phyloP scores from a whole-genome alignment of 148 eudicot species.

The Amaranthus cruentus region DNA sequence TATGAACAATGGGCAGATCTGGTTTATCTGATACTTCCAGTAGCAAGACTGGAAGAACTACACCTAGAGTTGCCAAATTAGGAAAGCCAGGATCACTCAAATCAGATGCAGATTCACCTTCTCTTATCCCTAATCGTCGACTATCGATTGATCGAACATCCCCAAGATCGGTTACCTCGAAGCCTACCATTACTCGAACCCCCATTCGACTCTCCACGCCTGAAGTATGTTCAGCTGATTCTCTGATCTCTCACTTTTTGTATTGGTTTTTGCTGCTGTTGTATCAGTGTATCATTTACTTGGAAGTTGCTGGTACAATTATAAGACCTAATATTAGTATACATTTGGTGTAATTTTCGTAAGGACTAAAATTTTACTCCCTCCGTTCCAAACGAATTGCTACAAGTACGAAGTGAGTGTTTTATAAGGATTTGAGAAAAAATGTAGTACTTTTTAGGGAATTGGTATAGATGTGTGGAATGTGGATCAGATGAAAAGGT shows the following conservation, averaged over 20 bases:
- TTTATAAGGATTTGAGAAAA: too few relatives aligned
- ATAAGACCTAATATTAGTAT: too few relatives aligned
- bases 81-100: slow-evolving; percentile 44
- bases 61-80: slow-evolving; percentile 53
- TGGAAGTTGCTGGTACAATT: background rate
- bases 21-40: slow-evolving; percentile 54
- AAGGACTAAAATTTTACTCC: too few relatives aligned
- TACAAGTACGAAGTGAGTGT: too few relatives aligned
- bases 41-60: slow-evolving; percentile 52
- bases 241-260: background rate
- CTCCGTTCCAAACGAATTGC: too few relatives aligned
- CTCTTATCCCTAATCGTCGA: slow-evolving; percentile 53
- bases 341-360: too few relatives aligned
- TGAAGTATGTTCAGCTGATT: slow-evolving; percentile 44
- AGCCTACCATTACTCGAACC: slow-evolving; percentile 50
- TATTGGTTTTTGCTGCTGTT: background rate
- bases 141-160: slow-evolving; percentile 57
- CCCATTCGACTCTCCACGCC: slow-evolving; percentile 51
- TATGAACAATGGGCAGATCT: slow-evolving; percentile 49
- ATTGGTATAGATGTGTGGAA: too few relatives aligned
- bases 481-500: too few relatives aligned
- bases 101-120: slow-evolving; percentile 67
- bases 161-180: slow-evolving; percentile 48
- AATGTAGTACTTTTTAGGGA: too few relatives aligned
- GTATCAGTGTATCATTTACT: background rate